phyloP scores from a whole-genome alignment of 1,284 basidiomycete genomes.

The Butyriboletus appendiculatus region DNA sequence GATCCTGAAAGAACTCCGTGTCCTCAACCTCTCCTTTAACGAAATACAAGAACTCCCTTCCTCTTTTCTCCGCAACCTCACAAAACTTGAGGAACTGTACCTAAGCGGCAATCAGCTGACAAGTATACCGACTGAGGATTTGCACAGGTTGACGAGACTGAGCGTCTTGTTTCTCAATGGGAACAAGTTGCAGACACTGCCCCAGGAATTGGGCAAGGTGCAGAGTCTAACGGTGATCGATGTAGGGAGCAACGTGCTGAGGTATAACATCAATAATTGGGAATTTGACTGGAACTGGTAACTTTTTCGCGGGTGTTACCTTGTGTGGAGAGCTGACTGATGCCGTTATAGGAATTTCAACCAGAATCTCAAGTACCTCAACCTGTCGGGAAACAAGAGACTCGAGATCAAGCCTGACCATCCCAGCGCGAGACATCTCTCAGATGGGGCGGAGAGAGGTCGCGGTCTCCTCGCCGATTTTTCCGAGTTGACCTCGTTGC shows the following conservation, averaged over 20 bases:
- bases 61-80: slow-evolving; percentile 73
- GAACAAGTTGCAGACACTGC: slow-evolving; percentile 92
- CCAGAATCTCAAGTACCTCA: slow-evolving; percentile 87
- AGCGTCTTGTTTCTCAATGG: slow-evolving; percentile 89
- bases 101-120: slow-evolving; percentile 93
- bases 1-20: slow-evolving; percentile 73
- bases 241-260: slow-evolving; percentile 92
- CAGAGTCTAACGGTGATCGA: slow-evolving; percentile 84
- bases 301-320: neutral
- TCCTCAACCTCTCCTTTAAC: slow-evolving; percentile 96
- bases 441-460: slow-evolving; percentile 22
- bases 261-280: slow-evolving; percentile 99
- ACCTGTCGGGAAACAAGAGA: slow-evolving; percentile 85
- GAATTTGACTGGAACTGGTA: slow-evolving; percentile 99
- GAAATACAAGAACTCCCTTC: slow-evolving; percentile 89
- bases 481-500: slow-evolving; percentile 78
- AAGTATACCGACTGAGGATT: slow-evolving; percentile 86
- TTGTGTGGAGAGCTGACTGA: slow-evolving; percentile 5
- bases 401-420: slow-evolving; percentile 80
- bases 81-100: slow-evolving; percentile 82
- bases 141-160: slow-evolving; percentile 69
- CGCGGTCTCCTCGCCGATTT: slow-evolving; percentile 76
- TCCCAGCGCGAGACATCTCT: slow-evolving; percentile 20
- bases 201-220: slow-evolving; percentile 87
- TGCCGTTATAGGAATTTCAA: slow-evolving; percentile 88